Percentiles rank a stretch among this genome's conserved stretches.
Conservation (phyloP, 2,329 filamentous ascomycete species). For the Nemania sp. region DNA sequence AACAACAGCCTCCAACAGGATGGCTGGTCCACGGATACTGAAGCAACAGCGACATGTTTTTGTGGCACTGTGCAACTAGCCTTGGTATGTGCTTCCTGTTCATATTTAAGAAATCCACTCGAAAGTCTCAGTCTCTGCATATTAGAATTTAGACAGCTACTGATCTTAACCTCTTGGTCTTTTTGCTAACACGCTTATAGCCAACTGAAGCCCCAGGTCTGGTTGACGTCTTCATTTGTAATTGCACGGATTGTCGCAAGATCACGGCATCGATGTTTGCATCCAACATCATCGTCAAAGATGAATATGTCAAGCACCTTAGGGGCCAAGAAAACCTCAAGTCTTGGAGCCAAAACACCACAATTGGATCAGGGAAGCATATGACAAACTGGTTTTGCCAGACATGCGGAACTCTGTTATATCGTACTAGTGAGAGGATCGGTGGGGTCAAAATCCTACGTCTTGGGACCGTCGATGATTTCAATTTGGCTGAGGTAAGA, state of each 20-base stretch:
- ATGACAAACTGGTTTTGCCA: constrained; percentile 74
- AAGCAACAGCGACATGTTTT: constrained; percentile 69
- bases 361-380: constrained; percentile 58
- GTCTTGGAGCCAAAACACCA: constrained; percentile 59
- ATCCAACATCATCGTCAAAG: constrained; percentile 65
- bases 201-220: constrained; percentile 60
- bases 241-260: constrained; percentile 72
- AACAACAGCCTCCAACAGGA: constrained; percentile 53
- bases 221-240: constrained; percentile 65
- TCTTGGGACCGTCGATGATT: constrained; percentile 73
- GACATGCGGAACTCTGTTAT: constrained; percentile 71
- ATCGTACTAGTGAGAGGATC: constrained; percentile 59
- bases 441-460: constrained; percentile 63
- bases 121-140: too few species aligned
- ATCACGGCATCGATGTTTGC: constrained; percentile 73
- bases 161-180: not conserved
- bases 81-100: constrained; percentile 57
- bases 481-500: constrained; percentile 61
- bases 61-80: constrained; percentile 67
- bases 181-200: constrained; percentile 47
- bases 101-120: not conserved
- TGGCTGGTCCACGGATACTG: constrained; percentile 59
- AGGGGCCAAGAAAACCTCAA: constrained; percentile 65
- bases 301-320: constrained; percentile 60
- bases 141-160: not conserved